These are phyloP conservation scores for Xylariaceae sp. DNA, from an alignment of 2,329 filamentous ascomycete genomes.

Conservation along the genomic window DNA sequence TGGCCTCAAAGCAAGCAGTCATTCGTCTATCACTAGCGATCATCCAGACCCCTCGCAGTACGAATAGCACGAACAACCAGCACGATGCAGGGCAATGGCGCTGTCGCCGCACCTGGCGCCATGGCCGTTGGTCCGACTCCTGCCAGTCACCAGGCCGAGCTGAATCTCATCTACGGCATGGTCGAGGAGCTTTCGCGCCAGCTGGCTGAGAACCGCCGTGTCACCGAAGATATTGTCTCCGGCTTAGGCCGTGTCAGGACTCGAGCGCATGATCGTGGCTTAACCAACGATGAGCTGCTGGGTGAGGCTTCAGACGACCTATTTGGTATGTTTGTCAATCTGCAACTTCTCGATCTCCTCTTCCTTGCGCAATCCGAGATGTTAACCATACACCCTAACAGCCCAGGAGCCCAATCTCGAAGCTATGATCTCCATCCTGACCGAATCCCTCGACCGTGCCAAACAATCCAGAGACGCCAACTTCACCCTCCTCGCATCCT, in stretches of 20 bases:
- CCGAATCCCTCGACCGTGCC: slow-evolving; percentile 60
- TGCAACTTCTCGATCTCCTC: background rate
- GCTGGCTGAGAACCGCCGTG: slow-evolving; percentile 58
- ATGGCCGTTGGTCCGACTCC: slow-evolving; percentile 56
- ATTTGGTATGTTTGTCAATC: slow-evolving; percentile 43
- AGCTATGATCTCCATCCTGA: slow-evolving; percentile 57
- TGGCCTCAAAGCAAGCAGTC: too few species aligned
- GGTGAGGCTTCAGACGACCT: slow-evolving; percentile 54
- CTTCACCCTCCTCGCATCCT: slow-evolving; percentile 55
- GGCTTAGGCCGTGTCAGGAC: slow-evolving; percentile 60
- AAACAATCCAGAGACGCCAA: slow-evolving; percentile 61
- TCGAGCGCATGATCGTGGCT: slow-evolving; percentile 49
- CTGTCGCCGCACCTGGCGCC: slow-evolving; percentile 36
- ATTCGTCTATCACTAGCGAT: background rate
- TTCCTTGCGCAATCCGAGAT: background rate
- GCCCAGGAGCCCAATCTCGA: slow-evolving; percentile 61
- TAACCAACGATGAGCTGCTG: slow-evolving; percentile 59
- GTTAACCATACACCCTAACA: slow-evolving; percentile 28
- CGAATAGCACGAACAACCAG: slow-evolving; percentile 12
- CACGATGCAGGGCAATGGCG: slow-evolving; percentile 32
- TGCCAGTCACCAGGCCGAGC: slow-evolving; percentile 66
- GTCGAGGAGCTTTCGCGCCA: slow-evolving; percentile 65
- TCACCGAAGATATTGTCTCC: slow-evolving; percentile 63
- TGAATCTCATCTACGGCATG: slow-evolving; percentile 67
- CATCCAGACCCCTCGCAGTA: slow-evolving; percentile 7